Conservation (phyloP, 768 basidiomycete genomes). For the Agrocybe praecox region DNA sequence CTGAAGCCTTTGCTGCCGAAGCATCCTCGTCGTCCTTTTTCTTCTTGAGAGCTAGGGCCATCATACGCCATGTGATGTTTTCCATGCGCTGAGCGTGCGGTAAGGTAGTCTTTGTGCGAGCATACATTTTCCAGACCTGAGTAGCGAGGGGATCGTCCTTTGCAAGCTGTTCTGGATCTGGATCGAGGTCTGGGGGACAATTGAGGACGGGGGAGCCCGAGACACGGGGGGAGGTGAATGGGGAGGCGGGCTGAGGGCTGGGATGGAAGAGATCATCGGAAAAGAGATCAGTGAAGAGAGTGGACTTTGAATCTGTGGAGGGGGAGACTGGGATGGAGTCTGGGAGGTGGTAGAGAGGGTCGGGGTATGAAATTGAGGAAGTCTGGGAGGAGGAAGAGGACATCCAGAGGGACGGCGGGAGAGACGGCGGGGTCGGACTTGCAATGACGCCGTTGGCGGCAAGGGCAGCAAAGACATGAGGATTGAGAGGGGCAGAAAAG, state of each 20-base stretch:
- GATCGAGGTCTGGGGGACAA: conserved; percentile 45
- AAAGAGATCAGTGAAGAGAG: conserved; percentile 71
- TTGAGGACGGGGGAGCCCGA: conserved; percentile 73
- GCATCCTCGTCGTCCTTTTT: conserved; percentile 74
- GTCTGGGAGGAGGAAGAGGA: conserved; percentile 52
- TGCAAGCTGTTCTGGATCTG: conserved; percentile 66
- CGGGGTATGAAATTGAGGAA: conserved; percentile 38
- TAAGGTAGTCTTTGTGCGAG: conserved; percentile 83
- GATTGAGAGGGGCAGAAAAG: conserved; percentile 65
- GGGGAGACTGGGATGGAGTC: conserved; percentile 43
- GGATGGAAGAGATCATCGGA: conserved; percentile 66
- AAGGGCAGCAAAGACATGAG: conserved; percentile 60
- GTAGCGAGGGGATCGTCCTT: conserved; percentile 91
- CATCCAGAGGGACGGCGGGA: conserved; percentile 87
- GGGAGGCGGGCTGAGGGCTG: conserved; percentile 47
- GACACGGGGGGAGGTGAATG: conserved; percentile 65
- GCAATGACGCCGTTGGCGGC: conserved; percentile 61
- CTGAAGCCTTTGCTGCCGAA: conserved; percentile 11
- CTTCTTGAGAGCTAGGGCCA: conserved; percentile 93
- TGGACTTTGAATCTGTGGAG: conserved; percentile 56
- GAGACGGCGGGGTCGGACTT: conserved; percentile 34
- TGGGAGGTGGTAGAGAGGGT: conserved; percentile 38
- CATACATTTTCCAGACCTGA: conserved; percentile 97
- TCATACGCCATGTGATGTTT: conserved; percentile 98
- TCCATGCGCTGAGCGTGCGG: conserved; percentile 97